phyloP scores from a whole-genome alignment of 2,329 filamentous ascomycete species.

The Colletotrichum cuscutae region DNA sequence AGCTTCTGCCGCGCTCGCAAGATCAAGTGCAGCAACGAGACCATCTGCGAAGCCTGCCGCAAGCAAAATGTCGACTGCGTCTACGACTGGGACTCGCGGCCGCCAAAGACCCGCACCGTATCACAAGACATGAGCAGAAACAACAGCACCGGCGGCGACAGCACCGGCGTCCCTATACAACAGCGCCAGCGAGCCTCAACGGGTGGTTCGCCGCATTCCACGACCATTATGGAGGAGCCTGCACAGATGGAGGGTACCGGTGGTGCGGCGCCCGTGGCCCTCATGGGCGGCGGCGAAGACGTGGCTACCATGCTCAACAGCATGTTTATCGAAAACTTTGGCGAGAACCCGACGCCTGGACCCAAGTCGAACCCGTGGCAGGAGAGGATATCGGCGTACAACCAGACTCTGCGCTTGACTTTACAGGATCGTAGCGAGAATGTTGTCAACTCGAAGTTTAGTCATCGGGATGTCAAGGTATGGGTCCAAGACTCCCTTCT shows the following conservation, averaged over 20 bases:
- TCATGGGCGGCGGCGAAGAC: conserved; percentile 35
- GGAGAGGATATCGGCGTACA: conserved; percentile 36
- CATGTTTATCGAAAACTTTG: conserved; percentile 44
- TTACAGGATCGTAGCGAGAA: conserved; percentile 33
- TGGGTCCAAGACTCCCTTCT: neutral
- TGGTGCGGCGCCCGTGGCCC: neutral
- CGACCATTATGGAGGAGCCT: neutral
- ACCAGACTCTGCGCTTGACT: conserved; percentile 32
- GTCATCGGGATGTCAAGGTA: conserved; percentile 38
- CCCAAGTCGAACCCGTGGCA: conserved; percentile 38
- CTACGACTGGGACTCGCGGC: conserved; percentile 48
- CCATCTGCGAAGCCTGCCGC: conserved; percentile 49
- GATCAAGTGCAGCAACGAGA: conserved; percentile 51
- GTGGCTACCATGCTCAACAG: conserved; percentile 44
- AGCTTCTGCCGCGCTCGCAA: conserved; percentile 50
- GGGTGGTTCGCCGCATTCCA: neutral
- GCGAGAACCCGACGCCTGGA: conserved; percentile 15
- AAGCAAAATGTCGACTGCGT: conserved; percentile 50
- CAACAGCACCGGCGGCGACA: conserved; percentile 11
- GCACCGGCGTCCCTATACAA: neutral
- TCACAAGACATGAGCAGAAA: conserved; percentile 41
- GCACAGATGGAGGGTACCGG: neutral
- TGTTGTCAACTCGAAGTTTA: conserved; percentile 33
- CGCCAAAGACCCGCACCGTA: conserved; percentile 42
- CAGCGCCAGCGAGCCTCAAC: neutral